Base-by-base conservation (phyloP, 2,329 filamentous ascomycete species). In the Xylariaceae sp. region DNA sequence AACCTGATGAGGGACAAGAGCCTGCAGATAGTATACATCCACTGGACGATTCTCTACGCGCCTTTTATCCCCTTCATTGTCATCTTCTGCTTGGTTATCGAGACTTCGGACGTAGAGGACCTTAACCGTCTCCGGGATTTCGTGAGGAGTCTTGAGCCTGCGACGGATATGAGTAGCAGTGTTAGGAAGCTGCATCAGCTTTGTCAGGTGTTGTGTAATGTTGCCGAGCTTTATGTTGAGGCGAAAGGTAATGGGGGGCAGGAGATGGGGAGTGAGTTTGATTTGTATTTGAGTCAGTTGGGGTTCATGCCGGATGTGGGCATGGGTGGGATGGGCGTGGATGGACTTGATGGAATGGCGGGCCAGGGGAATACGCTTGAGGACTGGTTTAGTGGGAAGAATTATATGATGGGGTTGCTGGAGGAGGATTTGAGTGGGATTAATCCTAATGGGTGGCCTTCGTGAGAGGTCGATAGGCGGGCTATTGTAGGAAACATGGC, bases 141-240 rank as follows among this genome's bases (percentile, higher is more conserved):
- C 16, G 72, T 78, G 42, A 62, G 67, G 5, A 83, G 78, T 12
- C 73, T 84, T 1, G 74, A 77, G 51, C 72, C 74, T 0, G 75
- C 76, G 5, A 73, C 73, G 31, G 70, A 75, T 5, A 58, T 73
- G 2, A 73, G 70, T 1, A 63, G 81, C 49, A 77, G 78, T 0
- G 77, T 80, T 6, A 71, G 74, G 22, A 81, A 80, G 57, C 69
- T 84, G 14, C 75, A 81, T 55, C 79, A 76, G 22, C 72, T 86
- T 13, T 85, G 81, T 56, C 75, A 80, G 43, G 76, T 83, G 2
- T 75, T 86, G 45, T 76, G 79, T 56, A 81, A 74, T 34, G 78
- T 86, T 7, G 82, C 82, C 0, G 73, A 75, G 34, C 70, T 83
- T 5, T 86, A 85, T 56, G 71, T 84, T 14, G 78, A 84, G 60